A percentile compares a stretch with the other conserved stretches of the same genome.
phyloP scores from a whole-genome alignment of 2,329 filamentous ascomycete genomes.

The Neofusicoccum kwambonambiense region DNA sequence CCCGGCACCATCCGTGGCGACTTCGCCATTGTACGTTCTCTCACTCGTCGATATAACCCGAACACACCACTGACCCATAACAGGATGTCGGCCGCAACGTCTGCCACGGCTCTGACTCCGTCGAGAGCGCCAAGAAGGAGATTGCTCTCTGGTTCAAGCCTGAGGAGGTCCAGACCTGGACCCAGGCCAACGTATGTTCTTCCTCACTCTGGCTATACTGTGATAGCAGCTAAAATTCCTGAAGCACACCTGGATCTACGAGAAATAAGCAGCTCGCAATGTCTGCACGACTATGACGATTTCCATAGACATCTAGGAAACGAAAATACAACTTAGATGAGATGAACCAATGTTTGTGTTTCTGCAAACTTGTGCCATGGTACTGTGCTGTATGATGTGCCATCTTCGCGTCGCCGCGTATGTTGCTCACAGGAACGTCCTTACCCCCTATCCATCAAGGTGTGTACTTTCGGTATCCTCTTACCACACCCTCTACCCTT shows the following conservation, averaged over 20 bases:
- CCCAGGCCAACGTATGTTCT: neutral
- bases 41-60: neutral
- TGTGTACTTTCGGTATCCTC: neutral
- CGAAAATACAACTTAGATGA: slow-evolving; percentile 8
- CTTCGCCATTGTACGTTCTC: slow-evolving; percentile 54
- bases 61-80: slow-evolving; percentile 6
- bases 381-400: too few species aligned
- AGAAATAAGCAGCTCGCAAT: slow-evolving; percentile 2
- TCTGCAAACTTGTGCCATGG: neutral
- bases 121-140: slow-evolving; percentile 99
- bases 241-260: slow-evolving; percentile 9
- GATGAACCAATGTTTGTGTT: neutral
- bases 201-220: neutral
- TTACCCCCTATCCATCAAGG: neutral
- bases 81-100: slow-evolving; percentile 90
- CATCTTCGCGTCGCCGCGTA: neutral
- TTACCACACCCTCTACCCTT: neutral
- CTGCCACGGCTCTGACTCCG: slow-evolving; percentile 98
- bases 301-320: neutral
- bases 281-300: slow-evolving; percentile 3
- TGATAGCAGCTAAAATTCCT: neutral
- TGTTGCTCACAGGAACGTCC: neutral
- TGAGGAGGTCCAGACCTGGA: slow-evolving; percentile 81
- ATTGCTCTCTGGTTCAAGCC: slow-evolving; percentile 98
- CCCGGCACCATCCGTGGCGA: slow-evolving; percentile 98